phyloP scores from a whole-genome alignment of 345 rosid genomes.

The Sonneratia caseolaris region DNA sequence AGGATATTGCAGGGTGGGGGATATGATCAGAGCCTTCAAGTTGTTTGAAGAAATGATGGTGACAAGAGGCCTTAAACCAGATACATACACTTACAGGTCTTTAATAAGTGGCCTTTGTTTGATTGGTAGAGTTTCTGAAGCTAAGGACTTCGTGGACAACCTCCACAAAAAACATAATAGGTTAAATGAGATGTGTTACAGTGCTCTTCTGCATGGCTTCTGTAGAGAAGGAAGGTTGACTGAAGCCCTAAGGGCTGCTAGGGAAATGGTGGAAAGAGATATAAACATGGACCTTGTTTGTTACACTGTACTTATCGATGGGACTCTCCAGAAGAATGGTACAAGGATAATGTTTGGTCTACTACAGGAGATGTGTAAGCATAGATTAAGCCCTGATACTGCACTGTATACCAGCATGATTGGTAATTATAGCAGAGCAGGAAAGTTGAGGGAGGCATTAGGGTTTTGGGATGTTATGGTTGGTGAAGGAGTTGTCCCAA shows the following conservation, averaged over 20 bases:
- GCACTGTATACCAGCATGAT: constrained; percentile 79
- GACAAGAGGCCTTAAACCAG: constrained; percentile 59
- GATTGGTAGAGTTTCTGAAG: constrained; percentile 53
- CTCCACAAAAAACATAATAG: constrained; percentile 43
- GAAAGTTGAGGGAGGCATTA: constrained; percentile 56
- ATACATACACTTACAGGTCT: constrained; percentile 73
- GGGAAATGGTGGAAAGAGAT: constrained; percentile 68
- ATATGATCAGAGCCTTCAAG: constrained; percentile 47
- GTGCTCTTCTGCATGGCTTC: constrained; percentile 67
- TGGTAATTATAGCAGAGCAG: constrained; percentile 61
- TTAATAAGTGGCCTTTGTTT: constrained; percentile 70
- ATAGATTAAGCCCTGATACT: constrained; percentile 62
- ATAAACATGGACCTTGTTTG: constrained; percentile 75
- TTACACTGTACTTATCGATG: constrained; percentile 72
- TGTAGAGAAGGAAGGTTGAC: constrained; percentile 70
- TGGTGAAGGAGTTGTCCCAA: constrained; percentile 56
- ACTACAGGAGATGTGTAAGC: constrained; percentile 58
- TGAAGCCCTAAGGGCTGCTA: constrained; percentile 53
- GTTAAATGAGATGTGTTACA: constrained; percentile 79
- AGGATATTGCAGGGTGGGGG: constrained; percentile 54
- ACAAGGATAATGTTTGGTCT: constrained; percentile 32
- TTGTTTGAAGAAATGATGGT: constrained; percentile 54
- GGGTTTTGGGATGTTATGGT: constrained; percentile 73
- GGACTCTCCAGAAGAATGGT: constrained; percentile 51
- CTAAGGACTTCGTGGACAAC: constrained; percentile 56